phyloP scores from a whole-genome alignment of 2,329 filamentous ascomycete species.

The Cercospora sp. region DNA sequence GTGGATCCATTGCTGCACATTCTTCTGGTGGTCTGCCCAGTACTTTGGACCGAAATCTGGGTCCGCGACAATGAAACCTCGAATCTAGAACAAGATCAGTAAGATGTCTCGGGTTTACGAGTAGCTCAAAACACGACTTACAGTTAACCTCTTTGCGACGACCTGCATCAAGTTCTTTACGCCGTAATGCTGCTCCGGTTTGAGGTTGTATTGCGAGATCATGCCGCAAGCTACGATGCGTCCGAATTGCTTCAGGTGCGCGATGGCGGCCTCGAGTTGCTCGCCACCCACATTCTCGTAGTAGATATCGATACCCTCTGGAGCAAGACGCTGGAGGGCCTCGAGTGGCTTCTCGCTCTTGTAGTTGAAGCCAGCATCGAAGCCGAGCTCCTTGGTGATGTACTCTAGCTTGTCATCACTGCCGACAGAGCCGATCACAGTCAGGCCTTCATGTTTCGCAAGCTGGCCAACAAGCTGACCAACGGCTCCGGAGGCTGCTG shows the following conservation, averaged over 20 bases:
- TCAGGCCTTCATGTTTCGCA: slow-evolving; percentile 76
- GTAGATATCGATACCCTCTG: slow-evolving; percentile 78
- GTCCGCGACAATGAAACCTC: slow-evolving; percentile 72
- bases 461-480: slow-evolving; percentile 82
- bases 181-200: slow-evolving; percentile 59
- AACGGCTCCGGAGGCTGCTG: slow-evolving; percentile 76
- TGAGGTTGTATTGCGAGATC: slow-evolving; percentile 76
- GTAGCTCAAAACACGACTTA: background rate
- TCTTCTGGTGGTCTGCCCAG: slow-evolving; percentile 70
- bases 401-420: slow-evolving; percentile 77
- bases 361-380: slow-evolving; percentile 82
- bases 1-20: slow-evolving; percentile 71
- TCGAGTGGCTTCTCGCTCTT: slow-evolving; percentile 73
- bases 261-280: slow-evolving; percentile 67
- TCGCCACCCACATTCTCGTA: slow-evolving; percentile 75
- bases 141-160: slow-evolving; percentile 64
- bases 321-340: slow-evolving; percentile 69
- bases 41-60: slow-evolving; percentile 67
- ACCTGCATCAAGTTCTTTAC: slow-evolving; percentile 66
- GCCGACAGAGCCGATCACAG: slow-evolving; percentile 77
- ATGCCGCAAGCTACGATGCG: slow-evolving; percentile 65
- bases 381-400: slow-evolving; percentile 67
- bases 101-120: background rate
- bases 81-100: slow-evolving; percentile 46
- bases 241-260: slow-evolving; percentile 63